A percentile compares a stretch with the other conserved stretches of the same genome.
phyloP scores from a whole-genome alignment of 768 basidiomycete genomes.

The Rhodotorula paludigena region DNA sequence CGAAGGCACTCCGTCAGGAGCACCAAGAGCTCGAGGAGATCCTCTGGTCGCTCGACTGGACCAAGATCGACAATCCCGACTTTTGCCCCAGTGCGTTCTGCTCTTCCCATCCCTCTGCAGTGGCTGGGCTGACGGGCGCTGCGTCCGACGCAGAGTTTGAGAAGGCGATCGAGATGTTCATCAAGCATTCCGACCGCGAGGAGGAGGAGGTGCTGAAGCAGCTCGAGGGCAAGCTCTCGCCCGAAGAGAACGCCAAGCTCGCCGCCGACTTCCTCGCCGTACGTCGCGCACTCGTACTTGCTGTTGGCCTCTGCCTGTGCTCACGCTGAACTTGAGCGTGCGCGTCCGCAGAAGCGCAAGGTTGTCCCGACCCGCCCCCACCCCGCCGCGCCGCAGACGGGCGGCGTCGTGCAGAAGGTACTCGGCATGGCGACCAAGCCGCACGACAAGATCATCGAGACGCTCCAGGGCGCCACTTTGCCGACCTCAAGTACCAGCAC shows the following conservation, averaged over 20 bases:
- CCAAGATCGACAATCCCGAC: constrained; percentile 4
- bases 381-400: constrained; percentile 26
- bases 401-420: constrained; percentile 28
- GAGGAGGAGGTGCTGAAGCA: constrained; percentile 15
- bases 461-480: not conserved
- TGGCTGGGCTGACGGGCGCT: not conserved
- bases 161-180: constrained; percentile 23
- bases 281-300: not conserved
- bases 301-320: not conserved
- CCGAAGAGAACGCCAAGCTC: constrained; percentile 28
- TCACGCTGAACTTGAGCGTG: not conserved
- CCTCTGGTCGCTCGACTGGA: constrained; percentile 19
- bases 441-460: constrained; percentile 31
- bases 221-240: constrained; percentile 2
- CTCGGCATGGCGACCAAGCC: constrained; percentile 9
- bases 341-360: constrained; percentile 4
- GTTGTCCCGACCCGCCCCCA: constrained; percentile 29
- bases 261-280: constrained; percentile 16
- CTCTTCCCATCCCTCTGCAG: not conserved
- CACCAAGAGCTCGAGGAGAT: constrained; percentile 25
- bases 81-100: constrained; percentile 6
- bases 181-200: constrained; percentile 21
- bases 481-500: constrained; percentile 9
- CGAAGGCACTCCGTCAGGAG: constrained; percentile 6
- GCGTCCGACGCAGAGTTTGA: constrained; percentile 16